Percentiles rank a stretch among this genome's conserved stretches.
Evolutionary conservation across 768 basidiomycete species (phyloP).

Genomic region (Amyloporia xantha): DNA sequence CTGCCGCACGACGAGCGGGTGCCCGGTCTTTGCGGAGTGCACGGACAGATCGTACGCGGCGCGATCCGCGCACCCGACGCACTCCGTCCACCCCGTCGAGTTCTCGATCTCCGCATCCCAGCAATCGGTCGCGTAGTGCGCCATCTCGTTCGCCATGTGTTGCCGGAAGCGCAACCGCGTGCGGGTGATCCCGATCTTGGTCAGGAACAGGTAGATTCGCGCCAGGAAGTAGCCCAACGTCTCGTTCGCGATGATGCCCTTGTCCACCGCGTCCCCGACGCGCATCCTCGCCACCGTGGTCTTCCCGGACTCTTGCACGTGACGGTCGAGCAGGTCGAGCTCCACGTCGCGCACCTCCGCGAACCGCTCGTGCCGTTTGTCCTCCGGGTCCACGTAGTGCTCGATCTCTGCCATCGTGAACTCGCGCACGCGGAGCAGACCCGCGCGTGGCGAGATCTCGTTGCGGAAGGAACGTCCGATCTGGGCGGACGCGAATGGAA

Average conservation of each 20-base stretch:
- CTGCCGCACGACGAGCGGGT: conserved; percentile 79
- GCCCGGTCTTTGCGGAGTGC: conserved; percentile 78
- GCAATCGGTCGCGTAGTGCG: conserved; percentile 97
- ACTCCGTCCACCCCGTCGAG: conserved; percentile 93
- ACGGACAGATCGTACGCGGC: conserved; percentile 95
- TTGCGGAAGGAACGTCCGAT: conserved; percentile 96
- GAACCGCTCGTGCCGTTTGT: conserved; percentile 88
- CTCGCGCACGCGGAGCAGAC: conserved; percentile 93
- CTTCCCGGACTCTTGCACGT: conserved; percentile 73
- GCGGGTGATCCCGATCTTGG: conserved; percentile 87
- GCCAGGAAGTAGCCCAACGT: conserved; percentile 97
- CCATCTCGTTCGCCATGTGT: conserved; percentile 99
- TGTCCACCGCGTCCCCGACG: conserved; percentile 83
- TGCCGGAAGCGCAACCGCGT: conserved; percentile 86
- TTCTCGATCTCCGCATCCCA: conserved; percentile 99
- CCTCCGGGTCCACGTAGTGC: conserved; percentile 92
- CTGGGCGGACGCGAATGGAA: conserved; percentile 97
- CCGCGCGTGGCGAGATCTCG: conserved; percentile 95
- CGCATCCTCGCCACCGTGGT: conserved; percentile 58
- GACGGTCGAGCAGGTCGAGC: conserved; percentile 72
- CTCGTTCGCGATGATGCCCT: conserved; percentile 89
- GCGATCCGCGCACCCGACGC: conserved; percentile 97
- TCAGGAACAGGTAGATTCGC: conserved; percentile 82
- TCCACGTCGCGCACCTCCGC: conserved; percentile 67
- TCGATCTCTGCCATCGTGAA: conserved; percentile 99